These are phyloP conservation scores for Jacaranda copaia DNA, from an alignment of 257 asterid species.

Conservation along the genomic window DNA sequence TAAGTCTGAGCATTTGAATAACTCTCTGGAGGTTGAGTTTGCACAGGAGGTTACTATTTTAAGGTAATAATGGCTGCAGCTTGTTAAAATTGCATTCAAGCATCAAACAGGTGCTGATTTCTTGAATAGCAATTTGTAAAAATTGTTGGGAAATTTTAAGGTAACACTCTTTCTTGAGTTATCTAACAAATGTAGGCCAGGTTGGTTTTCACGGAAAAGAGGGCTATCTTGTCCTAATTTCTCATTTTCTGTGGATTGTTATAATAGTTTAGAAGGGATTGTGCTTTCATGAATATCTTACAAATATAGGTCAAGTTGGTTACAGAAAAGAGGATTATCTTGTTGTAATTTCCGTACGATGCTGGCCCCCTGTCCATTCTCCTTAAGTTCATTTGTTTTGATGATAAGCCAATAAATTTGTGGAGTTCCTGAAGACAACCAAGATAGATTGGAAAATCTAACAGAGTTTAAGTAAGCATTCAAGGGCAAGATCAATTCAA, in stretches of 20 bases:
- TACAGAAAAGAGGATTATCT: not conserved
- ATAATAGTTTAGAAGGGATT: not conserved
- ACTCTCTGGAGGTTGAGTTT: conserved; percentile 72
- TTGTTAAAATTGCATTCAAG: not conserved
- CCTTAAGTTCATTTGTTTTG: not conserved
- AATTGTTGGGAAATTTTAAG: not conserved
- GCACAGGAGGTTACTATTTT: conserved; percentile 80
- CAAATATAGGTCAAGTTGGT: not conserved
- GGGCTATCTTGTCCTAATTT: conserved; percentile 8
- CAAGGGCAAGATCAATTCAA: not conserved
- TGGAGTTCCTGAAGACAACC: not conserved
- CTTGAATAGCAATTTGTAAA: not conserved
- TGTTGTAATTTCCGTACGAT: not conserved
- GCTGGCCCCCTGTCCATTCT: not conserved
- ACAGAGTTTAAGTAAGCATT: not conserved
- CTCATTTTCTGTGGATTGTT: conserved; percentile 1
- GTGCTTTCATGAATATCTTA: not conserved
- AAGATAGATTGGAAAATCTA: not conserved
- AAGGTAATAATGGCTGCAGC: conserved; percentile 55
- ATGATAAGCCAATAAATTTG: not conserved
- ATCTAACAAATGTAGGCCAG: not conserved
- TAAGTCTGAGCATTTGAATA: conserved; percentile 77
- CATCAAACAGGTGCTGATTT: not conserved
- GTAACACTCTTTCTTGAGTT: not conserved
- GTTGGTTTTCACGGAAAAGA: conserved; percentile 5